phyloP scores from a whole-genome alignment of 169 alveolate genomes.

The Plasmodium blacklocki region DNA sequence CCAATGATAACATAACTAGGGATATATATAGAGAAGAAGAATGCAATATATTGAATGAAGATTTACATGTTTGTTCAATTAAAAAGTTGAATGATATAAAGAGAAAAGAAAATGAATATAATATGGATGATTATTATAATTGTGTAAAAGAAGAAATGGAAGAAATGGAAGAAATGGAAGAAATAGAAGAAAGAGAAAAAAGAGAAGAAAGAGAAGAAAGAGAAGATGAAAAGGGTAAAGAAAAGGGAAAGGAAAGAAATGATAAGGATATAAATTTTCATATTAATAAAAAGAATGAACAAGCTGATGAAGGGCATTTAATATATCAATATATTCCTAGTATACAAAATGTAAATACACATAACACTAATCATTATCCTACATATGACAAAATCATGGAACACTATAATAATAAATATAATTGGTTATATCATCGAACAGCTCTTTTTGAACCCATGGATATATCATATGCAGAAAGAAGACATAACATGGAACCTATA shows the following conservation, averaged over 20 bases:
- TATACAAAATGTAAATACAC: conserved; percentile 5
- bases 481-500: not conserved
- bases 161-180: not conserved
- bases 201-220: conserved; percentile 13
- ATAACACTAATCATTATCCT: conserved; percentile 4
- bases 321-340: too few species aligned
- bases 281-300: too few species aligned
- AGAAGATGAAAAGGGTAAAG: not conserved
- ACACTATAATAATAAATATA: conserved; percentile 17
- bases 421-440: conserved; percentile 1
- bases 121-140: too few species aligned
- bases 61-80: not conserved
- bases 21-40: conserved; percentile 1
- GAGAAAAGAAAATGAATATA: conserved; percentile 31
- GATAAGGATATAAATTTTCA: not conserved
- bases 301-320: too few species aligned
- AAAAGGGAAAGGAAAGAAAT: not conserved
- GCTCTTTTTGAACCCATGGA: conserved; percentile 19
- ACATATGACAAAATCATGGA: conserved; percentile 5
- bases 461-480: conserved; percentile 1
- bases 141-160: conserved; percentile 2
- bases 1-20: conserved; percentile 17
- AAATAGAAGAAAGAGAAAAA: too few species aligned
- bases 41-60: conserved; percentile 29
- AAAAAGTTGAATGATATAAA: conserved; percentile 1